Evolutionary conservation across 495 filamentous ascomycete species (phyloP).

Genomic region (Xylaria sp.): DNA sequence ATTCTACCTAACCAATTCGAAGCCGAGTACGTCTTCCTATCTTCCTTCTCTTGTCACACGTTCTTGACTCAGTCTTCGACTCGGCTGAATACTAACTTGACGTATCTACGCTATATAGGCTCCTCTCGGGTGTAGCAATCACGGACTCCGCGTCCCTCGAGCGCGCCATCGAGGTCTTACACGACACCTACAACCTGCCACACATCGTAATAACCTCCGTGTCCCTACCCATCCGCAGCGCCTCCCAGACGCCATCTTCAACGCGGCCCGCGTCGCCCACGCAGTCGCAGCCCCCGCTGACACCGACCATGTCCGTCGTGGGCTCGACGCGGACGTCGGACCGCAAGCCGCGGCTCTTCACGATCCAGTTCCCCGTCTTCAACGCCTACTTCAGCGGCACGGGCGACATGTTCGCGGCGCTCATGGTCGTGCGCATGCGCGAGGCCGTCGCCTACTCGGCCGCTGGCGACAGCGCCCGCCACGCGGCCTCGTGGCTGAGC

Average conservation of each 20-base stretch:
- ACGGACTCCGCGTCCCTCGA: conserved; percentile 73
- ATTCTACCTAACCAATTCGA: conserved; percentile 98
- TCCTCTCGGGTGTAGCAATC: conserved; percentile 82
- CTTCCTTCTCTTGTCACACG: not conserved
- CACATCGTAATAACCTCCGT: conserved; percentile 95
- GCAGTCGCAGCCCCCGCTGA: conserved; percentile 40
- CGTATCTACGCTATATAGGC: conserved; percentile 51
- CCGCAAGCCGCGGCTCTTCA: conserved; percentile 75
- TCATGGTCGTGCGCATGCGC: conserved; percentile 86
- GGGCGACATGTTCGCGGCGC: conserved; percentile 96
- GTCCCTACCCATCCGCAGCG: conserved; percentile 46
- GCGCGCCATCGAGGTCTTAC: conserved; percentile 76
- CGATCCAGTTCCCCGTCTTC: conserved; percentile 82
- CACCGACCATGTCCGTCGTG: conserved; percentile 69
- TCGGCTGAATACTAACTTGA: not conserved
- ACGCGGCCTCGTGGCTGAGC: conserved; percentile 69
- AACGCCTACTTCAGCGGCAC: conserved; percentile 95
- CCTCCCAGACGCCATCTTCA: conserved; percentile 36
- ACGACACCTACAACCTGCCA: conserved; percentile 77
- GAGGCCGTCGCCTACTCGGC: conserved; percentile 68
- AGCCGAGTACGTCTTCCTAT: conserved; percentile 71
- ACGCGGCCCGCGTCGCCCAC: conserved; percentile 40
- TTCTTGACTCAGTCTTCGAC: not conserved
- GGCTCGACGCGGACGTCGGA: conserved; percentile 75
- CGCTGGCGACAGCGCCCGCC: conserved; percentile 44